Base-by-base conservation (phyloP, 768 basidiomycete genomes). In the Leccinum obscurum region DNA sequence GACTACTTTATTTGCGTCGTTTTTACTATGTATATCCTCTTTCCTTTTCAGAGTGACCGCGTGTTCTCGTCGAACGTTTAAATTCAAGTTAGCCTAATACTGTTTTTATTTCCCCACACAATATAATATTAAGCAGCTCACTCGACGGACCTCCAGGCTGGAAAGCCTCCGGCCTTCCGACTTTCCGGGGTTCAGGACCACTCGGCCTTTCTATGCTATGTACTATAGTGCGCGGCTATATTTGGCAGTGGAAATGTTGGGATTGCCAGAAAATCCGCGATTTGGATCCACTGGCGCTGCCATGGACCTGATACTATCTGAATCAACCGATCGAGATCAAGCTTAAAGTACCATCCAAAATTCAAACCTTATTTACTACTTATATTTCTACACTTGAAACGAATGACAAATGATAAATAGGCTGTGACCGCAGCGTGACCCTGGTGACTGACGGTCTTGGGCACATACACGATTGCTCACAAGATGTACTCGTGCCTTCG, bases 401-500 rank as follows among this genome's bases (percentile, higher is more conserved):
- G 20, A 44, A 10, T 44, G 17, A 41, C 17, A 17, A n/a, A 41
- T n/a, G 17, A 41, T 41, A 41, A 17, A 41, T 41, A n/a, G 41
- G 41, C 49, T n/a, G 51, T 52, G 51, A 52, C 51, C 5, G 28
- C 51, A 34, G 52, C 11, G 52, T 52, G 52, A 52, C 52, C 52
- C 4, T 5, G n/a, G 24, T 34, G 44, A 46, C 44, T n/a, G 46
- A 48, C 46, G 15, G 26, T 17, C 50, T 28, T 30, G 28, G 17
- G 9, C 13, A 11, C 26, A 10, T 34, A 35, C 35, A 8, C 49
- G 46, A 37, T 30, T 44, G 37, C 30, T 26, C 46, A 44, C 22
- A 52, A 52, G 51, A 66, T 73, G 71, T 44, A 51, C 56, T 56
- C 63, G 34, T 57, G 66, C 44, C 50, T 59, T 39, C 65, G 46